phyloP scores from a whole-genome alignment of 495 filamentous ascomycete genomes.

The Tuber indicum region DNA sequence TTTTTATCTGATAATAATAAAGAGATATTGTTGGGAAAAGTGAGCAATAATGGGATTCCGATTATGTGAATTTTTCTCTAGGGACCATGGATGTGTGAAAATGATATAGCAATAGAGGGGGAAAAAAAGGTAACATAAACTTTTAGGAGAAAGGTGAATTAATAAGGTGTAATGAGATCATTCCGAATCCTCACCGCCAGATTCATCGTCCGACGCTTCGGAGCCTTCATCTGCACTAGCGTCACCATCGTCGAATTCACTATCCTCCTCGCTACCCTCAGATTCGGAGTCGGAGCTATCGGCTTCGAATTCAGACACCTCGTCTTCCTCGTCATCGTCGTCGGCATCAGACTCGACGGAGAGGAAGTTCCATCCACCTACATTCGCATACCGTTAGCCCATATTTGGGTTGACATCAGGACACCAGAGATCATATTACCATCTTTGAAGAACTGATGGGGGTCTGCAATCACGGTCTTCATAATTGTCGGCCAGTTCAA shows the following conservation, averaged over 20 bases:
- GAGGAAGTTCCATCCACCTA: constrained; percentile 80
- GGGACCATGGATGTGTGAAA: background rate
- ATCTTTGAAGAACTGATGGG: constrained; percentile 88
- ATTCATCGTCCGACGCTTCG: constrained; percentile 39
- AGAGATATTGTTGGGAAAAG: background rate
- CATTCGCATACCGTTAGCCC: constrained; percentile 18
- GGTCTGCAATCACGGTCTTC: constrained; percentile 93
- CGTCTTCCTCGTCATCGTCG: constrained; percentile 67
- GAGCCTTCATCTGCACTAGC: constrained; percentile 52
- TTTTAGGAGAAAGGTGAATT: background rate
- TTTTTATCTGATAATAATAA: constrained; percentile 19
- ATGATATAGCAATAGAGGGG: background rate
- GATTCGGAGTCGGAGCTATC: constrained; percentile 71
- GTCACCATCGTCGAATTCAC: constrained; percentile 74
- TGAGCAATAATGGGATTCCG: background rate
- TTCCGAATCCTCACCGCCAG: constrained; percentile 42
- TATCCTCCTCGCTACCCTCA: constrained; percentile 77
- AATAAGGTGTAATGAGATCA: constrained; percentile 13
- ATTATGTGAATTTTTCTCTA: background rate
- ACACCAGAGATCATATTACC: constrained; percentile 45
- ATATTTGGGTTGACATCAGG: background rate
- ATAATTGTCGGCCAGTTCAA: constrained; percentile 98
- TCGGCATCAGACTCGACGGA: constrained; percentile 82
- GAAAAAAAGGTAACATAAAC: background rate
- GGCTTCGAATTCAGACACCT: constrained; percentile 89